Conservation (phyloP, 2,329 filamentous ascomycete species). For the Paecilomyces formosus region DNA sequence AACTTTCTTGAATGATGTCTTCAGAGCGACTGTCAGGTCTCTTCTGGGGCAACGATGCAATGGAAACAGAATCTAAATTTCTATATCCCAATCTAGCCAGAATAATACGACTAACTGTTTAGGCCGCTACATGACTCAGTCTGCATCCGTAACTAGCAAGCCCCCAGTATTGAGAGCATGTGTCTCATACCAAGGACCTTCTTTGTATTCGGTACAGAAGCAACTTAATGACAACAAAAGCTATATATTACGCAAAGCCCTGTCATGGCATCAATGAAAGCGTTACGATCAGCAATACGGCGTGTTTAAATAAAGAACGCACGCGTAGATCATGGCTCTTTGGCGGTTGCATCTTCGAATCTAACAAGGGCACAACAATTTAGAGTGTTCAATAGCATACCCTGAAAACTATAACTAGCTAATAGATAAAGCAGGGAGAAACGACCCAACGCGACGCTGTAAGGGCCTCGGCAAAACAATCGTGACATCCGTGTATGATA, state of each 20-base stretch:
- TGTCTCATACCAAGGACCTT: neutral
- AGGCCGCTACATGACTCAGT: neutral
- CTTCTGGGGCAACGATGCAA: neutral
- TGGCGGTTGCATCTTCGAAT: no score
- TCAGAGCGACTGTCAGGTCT: neutral
- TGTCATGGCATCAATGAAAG: neutral
- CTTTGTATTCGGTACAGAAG: neutral
- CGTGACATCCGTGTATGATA: no score
- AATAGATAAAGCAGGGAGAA: no score
- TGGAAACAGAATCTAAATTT: neutral
- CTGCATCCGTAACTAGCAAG: neutral
- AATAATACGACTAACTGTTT: neutral
- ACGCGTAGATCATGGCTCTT: no score
- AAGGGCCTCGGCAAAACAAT: no score
- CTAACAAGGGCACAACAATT: neutral
- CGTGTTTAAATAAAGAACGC: no score
- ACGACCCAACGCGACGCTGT: no score
- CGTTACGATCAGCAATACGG: neutral
- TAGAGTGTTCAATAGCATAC: no score
- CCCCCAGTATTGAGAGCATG: neutral
- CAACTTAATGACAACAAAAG: neutral
- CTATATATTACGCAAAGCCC: neutral
- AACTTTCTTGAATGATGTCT: neutral
- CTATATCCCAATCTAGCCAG: neutral
- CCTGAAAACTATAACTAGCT: no score